phyloP scores from a whole-genome alignment of 2,329 filamentous ascomycete species.

The Colletotrichum sp. region DNA sequence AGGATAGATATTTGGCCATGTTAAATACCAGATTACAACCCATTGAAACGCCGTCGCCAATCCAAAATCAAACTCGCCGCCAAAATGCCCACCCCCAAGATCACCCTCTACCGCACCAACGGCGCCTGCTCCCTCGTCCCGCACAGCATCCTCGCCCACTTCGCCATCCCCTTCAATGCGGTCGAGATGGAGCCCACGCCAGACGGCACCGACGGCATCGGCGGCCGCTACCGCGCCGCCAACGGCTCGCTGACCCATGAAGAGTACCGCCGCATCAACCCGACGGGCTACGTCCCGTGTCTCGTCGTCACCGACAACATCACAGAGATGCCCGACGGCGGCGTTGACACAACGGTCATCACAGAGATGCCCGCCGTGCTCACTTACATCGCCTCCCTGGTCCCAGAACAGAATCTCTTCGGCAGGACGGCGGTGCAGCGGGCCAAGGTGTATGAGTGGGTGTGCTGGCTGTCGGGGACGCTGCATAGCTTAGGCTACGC shows the following conservation, averaged over 20 bases:
- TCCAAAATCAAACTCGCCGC: no score
- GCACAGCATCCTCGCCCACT: constrained; percentile 33
- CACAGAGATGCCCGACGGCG: no score
- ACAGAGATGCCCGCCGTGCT: constrained; percentile 31
- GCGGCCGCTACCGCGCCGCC: constrained; percentile 20
- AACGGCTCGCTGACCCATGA: constrained; percentile 35
- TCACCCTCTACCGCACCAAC: constrained; percentile 33
- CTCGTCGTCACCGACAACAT: constrained; percentile 12
- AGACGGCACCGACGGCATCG: neutral
- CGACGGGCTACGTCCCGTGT: constrained; percentile 33
- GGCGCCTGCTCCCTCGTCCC: constrained; percentile 34
- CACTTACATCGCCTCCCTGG: constrained; percentile 32
- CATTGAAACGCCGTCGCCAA: no score
- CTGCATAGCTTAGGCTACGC: constrained; percentile 33
- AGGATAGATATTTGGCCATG: fast-evolving
- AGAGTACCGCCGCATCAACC: constrained; percentile 34
- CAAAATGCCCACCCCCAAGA: constrained; percentile 13
- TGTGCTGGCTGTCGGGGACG: constrained; percentile 34
- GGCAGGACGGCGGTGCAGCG: constrained; percentile 24
- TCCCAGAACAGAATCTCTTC: constrained; percentile 22
- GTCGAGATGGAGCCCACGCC: constrained; percentile 23
- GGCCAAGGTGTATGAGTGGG: constrained; percentile 35
- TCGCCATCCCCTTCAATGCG: constrained; percentile 27
- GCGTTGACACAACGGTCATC: constrained; percentile 18
- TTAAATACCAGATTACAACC: no score